Percentiles rank a stretch among this genome's conserved stretches.
phyloP scores from a whole-genome alignment of 1,139 yeast genomes.

The Candida sanyaensis region DNA sequence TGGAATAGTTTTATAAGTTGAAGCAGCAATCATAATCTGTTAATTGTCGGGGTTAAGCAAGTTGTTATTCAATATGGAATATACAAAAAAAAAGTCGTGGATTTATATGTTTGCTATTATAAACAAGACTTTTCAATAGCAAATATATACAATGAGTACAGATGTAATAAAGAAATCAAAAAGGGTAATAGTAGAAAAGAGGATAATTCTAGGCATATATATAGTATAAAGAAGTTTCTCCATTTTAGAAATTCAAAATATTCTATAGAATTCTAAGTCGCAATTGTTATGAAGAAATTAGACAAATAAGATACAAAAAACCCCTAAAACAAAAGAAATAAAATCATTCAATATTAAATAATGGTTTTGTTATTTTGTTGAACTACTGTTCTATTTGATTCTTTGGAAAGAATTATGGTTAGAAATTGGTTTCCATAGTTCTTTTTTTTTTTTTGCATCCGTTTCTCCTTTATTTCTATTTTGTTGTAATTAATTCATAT shows the following conservation, averaged over 20 bases:
- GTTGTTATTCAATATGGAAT: no score
- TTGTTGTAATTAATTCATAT: neutral
- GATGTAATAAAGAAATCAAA: no score
- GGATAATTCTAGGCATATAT: no score
- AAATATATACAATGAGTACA: neutral
- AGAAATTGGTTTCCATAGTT: no score
- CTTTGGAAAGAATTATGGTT: neutral
- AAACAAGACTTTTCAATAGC: neutral
- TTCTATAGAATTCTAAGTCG: neutral
- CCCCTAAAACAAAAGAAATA: neutral
- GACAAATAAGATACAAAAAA: neutral
- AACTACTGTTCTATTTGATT: neutral
- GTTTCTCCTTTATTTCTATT: neutral
- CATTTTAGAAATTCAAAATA: no score
- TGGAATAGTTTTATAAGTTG: conserved; percentile 1
- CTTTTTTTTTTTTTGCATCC: neutral
- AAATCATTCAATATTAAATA: neutral
- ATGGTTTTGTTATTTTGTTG: neutral
- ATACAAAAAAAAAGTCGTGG: no score
- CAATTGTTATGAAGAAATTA: neutral
- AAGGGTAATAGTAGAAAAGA: neutral
- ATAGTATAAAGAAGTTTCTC: neutral
- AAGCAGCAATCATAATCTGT: conserved; percentile 1
- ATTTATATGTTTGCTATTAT: no score
- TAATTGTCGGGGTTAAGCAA: no score